Percentiles rank a stretch among this genome's conserved stretches.
Conservation (phyloP, 1,139 yeast genomes). For the Sugiyamaella sp. region DNA sequence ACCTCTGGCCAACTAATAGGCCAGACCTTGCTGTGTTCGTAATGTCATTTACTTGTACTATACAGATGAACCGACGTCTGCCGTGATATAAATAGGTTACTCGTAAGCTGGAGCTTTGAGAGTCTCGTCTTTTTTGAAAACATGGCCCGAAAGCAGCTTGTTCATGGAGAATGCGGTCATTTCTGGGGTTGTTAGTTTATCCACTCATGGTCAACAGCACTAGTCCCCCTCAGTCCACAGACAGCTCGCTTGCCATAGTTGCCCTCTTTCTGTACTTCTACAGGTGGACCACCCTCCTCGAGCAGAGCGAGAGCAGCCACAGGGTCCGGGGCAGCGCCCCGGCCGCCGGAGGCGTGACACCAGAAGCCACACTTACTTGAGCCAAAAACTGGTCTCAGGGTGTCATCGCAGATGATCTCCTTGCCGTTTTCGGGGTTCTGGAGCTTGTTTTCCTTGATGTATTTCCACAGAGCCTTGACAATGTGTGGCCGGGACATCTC, state of each 20-base stretch:
- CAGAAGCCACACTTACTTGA: constrained; percentile 22
- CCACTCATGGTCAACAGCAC: too few species aligned
- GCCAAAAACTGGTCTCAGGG: constrained; percentile 60
- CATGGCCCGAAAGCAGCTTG: constrained; percentile 58
- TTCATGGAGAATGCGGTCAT: constrained; percentile 72
- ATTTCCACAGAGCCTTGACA: constrained; percentile 72
- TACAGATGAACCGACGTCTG: not conserved
- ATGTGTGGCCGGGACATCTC: constrained; percentile 68
- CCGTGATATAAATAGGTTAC: constrained; percentile 3
- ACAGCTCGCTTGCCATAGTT: too few species aligned
- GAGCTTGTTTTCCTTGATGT: constrained; percentile 63
- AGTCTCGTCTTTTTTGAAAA: constrained; percentile 39
- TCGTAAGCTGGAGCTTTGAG: not conserved
- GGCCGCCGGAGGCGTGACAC: not conserved
- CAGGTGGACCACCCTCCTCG: too few species aligned
- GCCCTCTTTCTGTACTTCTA: too few species aligned
- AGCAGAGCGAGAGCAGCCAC: not conserved
- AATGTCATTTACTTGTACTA: not conserved
- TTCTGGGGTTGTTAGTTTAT: constrained; percentile 22
- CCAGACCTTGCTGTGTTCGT: not conserved
- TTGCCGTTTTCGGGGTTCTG: constrained; percentile 73
- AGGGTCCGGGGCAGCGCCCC: constrained; percentile 1
- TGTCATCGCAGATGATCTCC: constrained; percentile 69
- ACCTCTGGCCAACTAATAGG: not conserved
- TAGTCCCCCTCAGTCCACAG: too few species aligned